These are phyloP conservation scores for Ogataea methylovora DNA, from an alignment of 805 yeast species.

Conservation along the genomic window DNA sequence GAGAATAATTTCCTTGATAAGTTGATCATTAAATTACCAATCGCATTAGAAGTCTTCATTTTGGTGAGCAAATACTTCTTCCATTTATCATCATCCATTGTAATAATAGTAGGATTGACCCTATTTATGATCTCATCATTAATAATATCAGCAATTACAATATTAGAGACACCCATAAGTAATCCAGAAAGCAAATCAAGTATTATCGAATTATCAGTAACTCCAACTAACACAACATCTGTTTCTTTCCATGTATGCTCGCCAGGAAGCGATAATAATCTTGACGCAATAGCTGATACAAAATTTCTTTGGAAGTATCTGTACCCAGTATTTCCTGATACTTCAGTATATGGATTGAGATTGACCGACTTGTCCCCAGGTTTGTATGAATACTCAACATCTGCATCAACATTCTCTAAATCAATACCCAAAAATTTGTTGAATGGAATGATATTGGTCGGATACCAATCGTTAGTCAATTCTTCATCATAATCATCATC, in stretches of 20 bases:
- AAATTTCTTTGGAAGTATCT: conserved; percentile 26
- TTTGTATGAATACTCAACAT: conserved; percentile 4
- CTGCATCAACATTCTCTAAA: conserved; percentile 9
- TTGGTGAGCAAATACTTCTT: conserved; percentile 13
- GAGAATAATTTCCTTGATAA: conserved; percentile 37
- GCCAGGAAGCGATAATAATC: conserved; percentile 23
- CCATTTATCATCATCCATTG: conserved; percentile 19
- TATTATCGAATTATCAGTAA: conserved; percentile 12
- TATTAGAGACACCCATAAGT: conserved; percentile 23
- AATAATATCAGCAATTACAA: conserved; percentile 16
- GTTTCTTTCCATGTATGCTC: conserved; percentile 17
- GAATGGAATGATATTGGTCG: no score
- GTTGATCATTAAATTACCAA: conserved; percentile 4
- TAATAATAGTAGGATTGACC: conserved; percentile 25
- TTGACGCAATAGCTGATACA: conserved; percentile 28
- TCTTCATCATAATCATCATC: conserved; percentile 21
- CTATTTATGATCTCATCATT: conserved; percentile 7
- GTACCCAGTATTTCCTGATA: background rate
- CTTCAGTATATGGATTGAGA: conserved; percentile 9
- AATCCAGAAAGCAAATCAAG: conserved; percentile 33
- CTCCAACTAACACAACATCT: conserved; percentile 18
- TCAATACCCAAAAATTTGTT: no score
- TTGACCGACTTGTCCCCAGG: conserved; percentile 9
- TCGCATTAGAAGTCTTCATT: background rate
- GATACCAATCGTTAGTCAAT: no score